Evolutionary conservation across 257 asterid species (phyloP), one percentile per base, ranked within the genome.

Genomic region (Nicotiana tabacum): DNA sequence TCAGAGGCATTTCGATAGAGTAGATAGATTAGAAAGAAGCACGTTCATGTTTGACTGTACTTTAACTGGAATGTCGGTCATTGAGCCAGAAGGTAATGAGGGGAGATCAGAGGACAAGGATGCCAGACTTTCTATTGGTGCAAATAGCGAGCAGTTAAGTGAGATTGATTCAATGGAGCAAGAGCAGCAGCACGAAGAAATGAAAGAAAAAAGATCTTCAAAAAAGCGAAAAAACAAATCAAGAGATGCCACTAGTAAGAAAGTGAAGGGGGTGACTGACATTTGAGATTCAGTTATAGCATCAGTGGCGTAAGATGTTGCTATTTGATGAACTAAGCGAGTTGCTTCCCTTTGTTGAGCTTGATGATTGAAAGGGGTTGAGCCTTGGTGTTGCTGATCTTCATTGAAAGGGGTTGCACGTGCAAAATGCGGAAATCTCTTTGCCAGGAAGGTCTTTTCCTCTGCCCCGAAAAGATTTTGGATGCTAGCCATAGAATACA

Each of bases 21-120:
- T 95, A 21, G 97, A 90, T 72, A 88, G 97, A 88, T 80, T 92
- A 90, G 93, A 89, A 72, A 91, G 97, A 84, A 94, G 97, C 92
- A 86, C 95, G 29, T 92, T 82, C 88, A 90, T 95, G 39, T 77
- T 95, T 89, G 97, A 95, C 88, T 95, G 89, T 61, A 92, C 96
- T 30, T 84, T 93, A 84, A 83, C 91, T 0, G 90, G 92, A 79
- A 94, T 95, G 99, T 92, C 95, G 11, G 97, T 94, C 70, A 84
- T 95, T 9, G 97, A 92, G 80, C 99, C 98, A 9, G 92, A 90
- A 74, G 82, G 15, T 39, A 83, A 82, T 5, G 90, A 60, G 43
- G 81, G 82, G 72, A 86, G 82, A 10, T 37, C 85, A 9, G 81
- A 83, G 82, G 84, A 81, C 33, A 84, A 88, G 30, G 82, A 84